Base-by-base conservation (phyloP, 1,284 basidiomycete species). In the Fistulinella cinereoalba region DNA sequence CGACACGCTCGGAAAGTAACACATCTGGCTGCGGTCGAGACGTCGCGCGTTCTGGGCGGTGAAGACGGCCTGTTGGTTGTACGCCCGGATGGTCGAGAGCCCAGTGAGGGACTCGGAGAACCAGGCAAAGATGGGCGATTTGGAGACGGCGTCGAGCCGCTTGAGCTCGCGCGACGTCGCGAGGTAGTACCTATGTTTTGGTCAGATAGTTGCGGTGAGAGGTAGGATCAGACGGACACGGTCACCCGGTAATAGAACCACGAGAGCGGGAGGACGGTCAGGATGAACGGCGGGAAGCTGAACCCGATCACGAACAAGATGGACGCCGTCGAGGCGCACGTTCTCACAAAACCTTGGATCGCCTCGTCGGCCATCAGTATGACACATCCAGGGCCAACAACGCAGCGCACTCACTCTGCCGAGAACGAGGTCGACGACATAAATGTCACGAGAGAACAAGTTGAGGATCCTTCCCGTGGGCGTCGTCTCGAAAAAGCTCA, bases 111-210 rank as follows among this genome's bases (percentile, higher is more conserved):
- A 88, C 65, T 97, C 93, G 16, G 88, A 85, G 64, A 92, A 91
- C 83, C 87, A 90, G 0, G 82, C 83, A 64, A 97, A 96, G 55
- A 97, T 92, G 9, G 95, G 95, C 1, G 90, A 92, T 46, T 89
- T 85, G 11, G 89, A 89, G 23, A 91, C 85, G 5, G 95, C 88
- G 60, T 97, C 94, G 9, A 97, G 77, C 19, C 94, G 86, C 67
- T 97, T 96, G 38, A 97, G 77, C 65, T 96, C 93, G 42, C 93
- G 84, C 11, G 90, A 93, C 0, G 94, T 94, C 1, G 91, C 76
- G 15, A 97, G 80, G 66, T 97, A 97, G 70, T 95, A 95, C 31
- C 86, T 89, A 54, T 36, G 23, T 8, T 7, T 3, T 6, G 12
- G 4, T 1, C n/a, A n/a, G 8, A 41, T 58, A 65, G 60, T 92